Base-by-base conservation (phyloP, 805 yeast species). In the Torulaspora gathmanii region DNA sequence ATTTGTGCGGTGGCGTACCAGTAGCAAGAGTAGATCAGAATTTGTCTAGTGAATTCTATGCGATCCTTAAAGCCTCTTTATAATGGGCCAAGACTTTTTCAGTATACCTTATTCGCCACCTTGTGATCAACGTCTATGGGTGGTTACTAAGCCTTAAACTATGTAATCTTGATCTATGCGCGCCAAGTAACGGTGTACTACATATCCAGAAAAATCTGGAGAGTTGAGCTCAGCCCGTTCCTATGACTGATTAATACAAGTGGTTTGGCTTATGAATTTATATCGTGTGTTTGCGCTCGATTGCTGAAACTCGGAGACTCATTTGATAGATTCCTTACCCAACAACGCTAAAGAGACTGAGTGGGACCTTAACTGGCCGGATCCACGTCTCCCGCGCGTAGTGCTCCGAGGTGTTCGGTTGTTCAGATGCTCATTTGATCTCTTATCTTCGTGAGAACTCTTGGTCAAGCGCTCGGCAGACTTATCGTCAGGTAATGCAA, bases 261-360 rank as follows among this genome's bases (percentile, higher is more conserved):
- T 23, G 10, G 26, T 34, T 19, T 33, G 30, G 15, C 25, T 22
- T 7, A 3, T 22, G 25, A 3, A 22, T 3, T 22, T 22, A 22
- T 22, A 22, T 6, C 25, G 25, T 22, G 25, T 22, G 8, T 22
- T 10, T 22, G 25, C 8, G 25, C 25, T 22, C 25, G 10, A 22
- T 22, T 5, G 25, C 10, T 5, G 25, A n/a, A n/a, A 22, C 25
- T 6, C 8, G 4, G 8, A 10, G 9, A 3, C 16, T 31, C 34
- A 31, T 19, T 31, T 31, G 17, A 19, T 6, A 16, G 4, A 11
- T 12, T 27, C 33, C 29, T 41, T 45, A 13, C 40, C 39, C 15
- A 47, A 25, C 17, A 31, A 31, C 5, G 43, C 51, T 17, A 47
- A 25, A 13, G 51, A 33, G 33, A 47, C 40, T 15, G 51, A 47